Conservation (phyloP, 2,329 filamentous ascomycete genomes). For the Trichophyton simii region DNA sequence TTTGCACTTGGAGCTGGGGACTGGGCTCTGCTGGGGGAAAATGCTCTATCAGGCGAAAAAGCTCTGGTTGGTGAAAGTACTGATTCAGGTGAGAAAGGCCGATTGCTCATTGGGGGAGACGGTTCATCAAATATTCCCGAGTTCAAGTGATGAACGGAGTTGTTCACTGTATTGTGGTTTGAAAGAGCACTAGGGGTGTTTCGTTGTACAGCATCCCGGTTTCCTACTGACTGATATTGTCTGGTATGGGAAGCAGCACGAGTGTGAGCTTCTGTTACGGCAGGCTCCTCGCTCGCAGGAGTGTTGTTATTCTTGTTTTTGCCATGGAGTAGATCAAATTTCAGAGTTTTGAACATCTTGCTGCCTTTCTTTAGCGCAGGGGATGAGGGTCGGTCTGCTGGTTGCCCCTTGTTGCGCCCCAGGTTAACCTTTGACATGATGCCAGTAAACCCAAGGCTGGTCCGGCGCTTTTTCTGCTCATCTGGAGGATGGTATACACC, state of each 20-base stretch:
- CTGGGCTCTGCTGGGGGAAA: background rate
- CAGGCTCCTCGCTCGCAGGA: background rate
- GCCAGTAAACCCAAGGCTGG: background rate
- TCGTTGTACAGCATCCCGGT: background rate
- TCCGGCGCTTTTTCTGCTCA: background rate
- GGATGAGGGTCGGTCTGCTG: background rate
- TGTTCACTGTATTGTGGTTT: background rate
- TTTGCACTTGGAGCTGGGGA: background rate
- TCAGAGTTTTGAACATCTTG: background rate
- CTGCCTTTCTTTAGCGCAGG: background rate
- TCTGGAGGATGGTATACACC: background rate
- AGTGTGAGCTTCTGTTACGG: background rate
- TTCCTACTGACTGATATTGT: background rate
- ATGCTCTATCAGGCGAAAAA: background rate
- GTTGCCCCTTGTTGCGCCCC: background rate
- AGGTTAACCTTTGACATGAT: conserved; percentile 2
- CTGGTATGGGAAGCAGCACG: background rate
- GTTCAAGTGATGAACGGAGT: background rate
- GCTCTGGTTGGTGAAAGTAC: background rate
- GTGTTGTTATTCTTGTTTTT: background rate
- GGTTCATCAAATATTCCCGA: background rate
- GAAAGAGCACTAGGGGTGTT: background rate
- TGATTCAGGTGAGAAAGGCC: background rate
- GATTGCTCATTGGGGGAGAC: background rate
- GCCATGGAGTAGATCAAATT: background rate